Percentiles rank a stretch among this genome's conserved stretches.
phyloP scores from a whole-genome alignment of 139 green algal genomes.

The Coelastrella sp. region DNA sequence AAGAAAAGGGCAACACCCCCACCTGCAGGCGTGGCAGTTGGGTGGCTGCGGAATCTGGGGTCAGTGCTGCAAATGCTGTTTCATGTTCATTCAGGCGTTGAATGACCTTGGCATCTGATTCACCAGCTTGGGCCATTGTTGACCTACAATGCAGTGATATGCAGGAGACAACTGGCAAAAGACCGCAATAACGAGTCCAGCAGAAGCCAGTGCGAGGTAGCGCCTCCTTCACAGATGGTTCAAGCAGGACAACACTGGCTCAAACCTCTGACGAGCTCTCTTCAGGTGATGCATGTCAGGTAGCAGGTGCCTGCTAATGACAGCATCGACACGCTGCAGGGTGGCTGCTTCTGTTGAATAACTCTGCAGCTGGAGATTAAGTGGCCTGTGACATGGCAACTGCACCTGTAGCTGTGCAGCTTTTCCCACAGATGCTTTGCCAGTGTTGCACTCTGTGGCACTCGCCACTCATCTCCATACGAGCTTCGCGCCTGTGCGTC shows the following conservation, averaged over 20 bases:
- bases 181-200: background rate
- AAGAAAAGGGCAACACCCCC: background rate
- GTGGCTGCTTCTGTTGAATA: too few relatives aligned
- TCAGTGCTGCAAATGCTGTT: constrained; percentile 62
- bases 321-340: background rate
- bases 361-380: background rate
- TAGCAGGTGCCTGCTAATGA: too few relatives aligned
- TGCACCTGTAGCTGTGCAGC: constrained; percentile 68
- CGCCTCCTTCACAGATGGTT: too few relatives aligned
- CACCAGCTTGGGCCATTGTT: constrained; percentile 77
- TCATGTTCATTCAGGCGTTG: constrained; percentile 65
- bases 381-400: background rate
- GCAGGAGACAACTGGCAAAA: background rate
- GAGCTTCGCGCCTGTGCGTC: constrained; percentile 59
- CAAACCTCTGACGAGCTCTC: too few relatives aligned
- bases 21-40: constrained; percentile 76
- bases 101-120: constrained; percentile 75
- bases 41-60: constrained; percentile 50
- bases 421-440: constrained; percentile 78
- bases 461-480: constrained; percentile 73
- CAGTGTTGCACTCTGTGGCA: constrained; percentile 65
- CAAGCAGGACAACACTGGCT: too few relatives aligned
- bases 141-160: constrained; percentile 37
- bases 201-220: background rate
- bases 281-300: too few relatives aligned